Evolutionary conservation across 1,284 basidiomycete species (phyloP), one percentile per base, ranked within the genome.

Genomic region (Ganoderma lucidum): DNA sequence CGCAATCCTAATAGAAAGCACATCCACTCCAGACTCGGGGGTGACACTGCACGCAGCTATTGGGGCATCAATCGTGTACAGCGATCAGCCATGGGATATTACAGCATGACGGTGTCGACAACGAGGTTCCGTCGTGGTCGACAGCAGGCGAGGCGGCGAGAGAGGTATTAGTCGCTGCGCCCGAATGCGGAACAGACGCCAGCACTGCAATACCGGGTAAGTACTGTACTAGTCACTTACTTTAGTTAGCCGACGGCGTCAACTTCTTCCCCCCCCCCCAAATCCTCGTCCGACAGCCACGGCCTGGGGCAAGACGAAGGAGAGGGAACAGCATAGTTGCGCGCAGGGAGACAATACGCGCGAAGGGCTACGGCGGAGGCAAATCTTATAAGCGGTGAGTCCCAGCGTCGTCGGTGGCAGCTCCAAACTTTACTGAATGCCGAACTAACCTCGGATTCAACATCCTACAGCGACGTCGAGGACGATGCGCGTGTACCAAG

Each of bases 381-480:
- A 41, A 42, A 42, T 60, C 56, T 59, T 59, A 65, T 59, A 60
- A 14, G 45, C 23, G 32, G 62, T 51, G 64, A 58, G 56, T 59
- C n/a, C 12, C 12, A 35, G 32, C 32, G 28, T 58, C 32, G 30
- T 35, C 32, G 30, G 37, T 45, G 32, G 10, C 39, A n/a, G 39
- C 51, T 64, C 59, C 67, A 68, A 68, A 45, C 60, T 62, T 51
- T 58, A 9, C 58, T 60, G 45, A 55, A 62, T 19, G 59, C 63
- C 67, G 67, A 62, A 62, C 67, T 65, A 65, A 62, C 60, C 51
- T 68, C 67, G 67, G 63, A 56, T 30, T 56, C 41, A n/a, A 28
- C 41, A 63, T 42, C 23, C 23, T 19, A 35, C 44, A 55, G 32
- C 42, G 30, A 51, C 17, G 19, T 44, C 44, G 45, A 30, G 48